Evolutionary conservation across 2,329 filamentous ascomycete genomes (phyloP).

Genomic region (Beauveria sp.): DNA sequence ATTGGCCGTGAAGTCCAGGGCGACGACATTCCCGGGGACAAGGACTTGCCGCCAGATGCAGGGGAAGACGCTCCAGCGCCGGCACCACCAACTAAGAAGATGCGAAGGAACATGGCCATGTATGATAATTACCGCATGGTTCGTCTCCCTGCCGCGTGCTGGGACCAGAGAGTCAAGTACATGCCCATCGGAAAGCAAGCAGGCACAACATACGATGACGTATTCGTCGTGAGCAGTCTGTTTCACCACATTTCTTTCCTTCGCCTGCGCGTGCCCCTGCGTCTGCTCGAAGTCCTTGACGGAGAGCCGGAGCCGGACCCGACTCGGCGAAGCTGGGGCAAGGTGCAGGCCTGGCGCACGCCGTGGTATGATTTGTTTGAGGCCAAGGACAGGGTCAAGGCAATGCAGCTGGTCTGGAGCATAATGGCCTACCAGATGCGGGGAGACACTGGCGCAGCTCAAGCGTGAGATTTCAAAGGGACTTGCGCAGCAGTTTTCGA

Average conservation of each 20-base stretch:
- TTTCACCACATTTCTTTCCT: slow-evolving; percentile 56
- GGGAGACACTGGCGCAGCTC: not conserved
- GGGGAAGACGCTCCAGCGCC: slow-evolving; percentile 18
- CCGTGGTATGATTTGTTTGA: slow-evolving; percentile 55
- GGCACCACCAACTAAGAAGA: slow-evolving; percentile 34
- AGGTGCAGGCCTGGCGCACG: slow-evolving; percentile 49
- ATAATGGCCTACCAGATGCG: slow-evolving; percentile 54
- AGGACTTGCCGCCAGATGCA: slow-evolving; percentile 29
- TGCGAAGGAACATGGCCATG: slow-evolving; percentile 47
- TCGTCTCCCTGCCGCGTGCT: slow-evolving; percentile 47
- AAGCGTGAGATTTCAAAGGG: not conserved
- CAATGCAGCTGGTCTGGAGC: slow-evolving; percentile 50
- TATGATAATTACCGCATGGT: slow-evolving; percentile 60
- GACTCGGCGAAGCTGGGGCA: slow-evolving; percentile 38
- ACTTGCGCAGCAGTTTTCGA: too few relatives aligned
- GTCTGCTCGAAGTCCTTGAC: slow-evolving; percentile 44
- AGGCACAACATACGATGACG: slow-evolving; percentile 47
- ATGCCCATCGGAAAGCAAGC: slow-evolving; percentile 44
- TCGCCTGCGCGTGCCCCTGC: slow-evolving; percentile 49
- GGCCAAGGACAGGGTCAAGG: slow-evolving; percentile 44
- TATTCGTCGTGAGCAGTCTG: slow-evolving; percentile 51
- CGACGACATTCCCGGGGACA: slow-evolving; percentile 38
- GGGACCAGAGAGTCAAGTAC: slow-evolving; percentile 55
- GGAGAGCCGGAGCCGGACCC: slow-evolving; percentile 33
- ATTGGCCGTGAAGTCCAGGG: slow-evolving; percentile 54